A percentile compares a stretch with the other conserved stretches of the same genome.
Conservation (phyloP, 208 protist species). For the Naegleria fowleri region DNA sequence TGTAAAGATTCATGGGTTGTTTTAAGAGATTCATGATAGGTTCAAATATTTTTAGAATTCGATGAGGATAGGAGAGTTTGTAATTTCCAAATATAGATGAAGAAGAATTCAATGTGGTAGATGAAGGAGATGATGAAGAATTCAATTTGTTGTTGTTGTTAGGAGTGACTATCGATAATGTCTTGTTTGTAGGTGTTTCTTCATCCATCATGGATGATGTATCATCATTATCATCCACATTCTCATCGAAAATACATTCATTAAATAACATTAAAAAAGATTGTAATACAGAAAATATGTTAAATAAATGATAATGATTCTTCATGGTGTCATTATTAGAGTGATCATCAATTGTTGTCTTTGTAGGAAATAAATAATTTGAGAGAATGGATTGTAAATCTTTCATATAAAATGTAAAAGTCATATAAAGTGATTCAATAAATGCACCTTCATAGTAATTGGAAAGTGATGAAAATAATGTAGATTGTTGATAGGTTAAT, state of each 20-base stretch:
- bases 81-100: background rate
- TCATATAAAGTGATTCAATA: background rate
- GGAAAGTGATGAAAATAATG: background rate
- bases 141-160: no score
- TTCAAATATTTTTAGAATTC: background rate
- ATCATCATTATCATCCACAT: no score
- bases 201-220: no score
- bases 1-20: background rate
- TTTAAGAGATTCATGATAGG: background rate
- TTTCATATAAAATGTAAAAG: background rate
- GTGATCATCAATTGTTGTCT: no score
- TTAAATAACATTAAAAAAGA: background rate
- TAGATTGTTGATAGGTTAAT: background rate
- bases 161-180: no score
- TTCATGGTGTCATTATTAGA: no score
- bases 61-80: background rate
- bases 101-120: no score
- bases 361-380: background rate
- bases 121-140: no score
- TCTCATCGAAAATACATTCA: background rate
- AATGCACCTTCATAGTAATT: background rate
- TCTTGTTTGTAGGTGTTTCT: no score
- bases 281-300: background rate
- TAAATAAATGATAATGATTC: background rate
- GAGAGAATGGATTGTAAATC: background rate